A percentile compares a stretch with the other conserved stretches of the same genome.
These are phyloP conservation scores for Myrica gale DNA, from an alignment of 306 rosid species.

Conservation along the genomic window DNA sequence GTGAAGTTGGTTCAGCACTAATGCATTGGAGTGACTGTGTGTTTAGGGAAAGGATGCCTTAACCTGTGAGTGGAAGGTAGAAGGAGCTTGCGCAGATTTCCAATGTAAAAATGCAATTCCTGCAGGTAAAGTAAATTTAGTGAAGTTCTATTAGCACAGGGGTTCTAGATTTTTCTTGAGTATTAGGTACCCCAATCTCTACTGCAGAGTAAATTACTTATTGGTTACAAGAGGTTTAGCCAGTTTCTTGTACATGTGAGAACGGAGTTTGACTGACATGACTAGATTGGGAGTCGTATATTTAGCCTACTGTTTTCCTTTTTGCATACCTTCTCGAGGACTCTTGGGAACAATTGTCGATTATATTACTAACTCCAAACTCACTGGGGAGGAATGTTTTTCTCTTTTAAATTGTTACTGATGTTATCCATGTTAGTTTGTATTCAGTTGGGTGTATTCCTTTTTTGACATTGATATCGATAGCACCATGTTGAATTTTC, in stretches of 20 bases:
- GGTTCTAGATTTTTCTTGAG: background rate
- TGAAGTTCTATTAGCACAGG: constrained; percentile 25
- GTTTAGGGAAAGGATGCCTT: constrained; percentile 49
- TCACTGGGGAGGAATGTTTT: background rate
- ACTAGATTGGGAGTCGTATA: background rate
- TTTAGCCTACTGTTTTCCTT: background rate
- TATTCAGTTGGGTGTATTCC: background rate
- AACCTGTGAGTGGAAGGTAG: constrained; percentile 46
- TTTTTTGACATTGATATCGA: constrained; percentile 18
- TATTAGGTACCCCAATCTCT: background rate
- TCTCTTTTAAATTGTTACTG: background rate
- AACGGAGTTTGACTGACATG: background rate
- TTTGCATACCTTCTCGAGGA: background rate
- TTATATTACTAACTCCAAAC: background rate
- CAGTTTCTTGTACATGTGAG: background rate
- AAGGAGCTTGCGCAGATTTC: constrained; percentile 61
- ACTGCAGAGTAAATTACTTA: background rate
- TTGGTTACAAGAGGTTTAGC: background rate
- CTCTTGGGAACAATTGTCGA: no score
- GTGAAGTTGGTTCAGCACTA: constrained; percentile 21
- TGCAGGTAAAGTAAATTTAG: constrained; percentile 42
- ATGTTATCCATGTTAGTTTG: background rate
- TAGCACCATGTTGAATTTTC: constrained; percentile 10
- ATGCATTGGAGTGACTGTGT: constrained; percentile 24
- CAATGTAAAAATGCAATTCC: constrained; percentile 53